Percentiles rank a stretch among this genome's conserved stretches.
phyloP scores from a whole-genome alignment of 129 eudicot species.

The Ambrosia artemisiifolia region DNA sequence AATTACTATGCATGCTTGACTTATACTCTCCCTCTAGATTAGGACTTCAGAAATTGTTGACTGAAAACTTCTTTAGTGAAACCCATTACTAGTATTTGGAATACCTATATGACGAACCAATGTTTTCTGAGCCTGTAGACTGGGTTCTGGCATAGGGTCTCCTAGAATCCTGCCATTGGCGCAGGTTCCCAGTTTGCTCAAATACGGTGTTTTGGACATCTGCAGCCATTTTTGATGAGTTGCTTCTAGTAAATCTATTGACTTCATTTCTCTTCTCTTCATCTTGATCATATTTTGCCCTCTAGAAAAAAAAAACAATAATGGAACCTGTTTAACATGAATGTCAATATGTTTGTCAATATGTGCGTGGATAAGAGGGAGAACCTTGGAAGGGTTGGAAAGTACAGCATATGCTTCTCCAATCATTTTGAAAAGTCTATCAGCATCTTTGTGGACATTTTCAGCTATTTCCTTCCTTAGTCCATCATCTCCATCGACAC shows the following conservation, averaged over 20 bases:
- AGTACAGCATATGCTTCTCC: slow-evolving; percentile 96
- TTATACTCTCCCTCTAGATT: slow-evolving; percentile 6
- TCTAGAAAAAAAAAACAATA: slow-evolving; percentile 37
- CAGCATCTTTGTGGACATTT: slow-evolving; percentile 84
- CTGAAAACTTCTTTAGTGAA: neutral
- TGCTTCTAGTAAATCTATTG: slow-evolving; percentile 39
- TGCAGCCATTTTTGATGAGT: slow-evolving; percentile 39
- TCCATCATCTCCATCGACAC: slow-evolving; percentile 82
- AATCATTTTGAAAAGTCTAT: slow-evolving; percentile 93
- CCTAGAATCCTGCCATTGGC: slow-evolving; percentile 52
- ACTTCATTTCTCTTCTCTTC: slow-evolving; percentile 65
- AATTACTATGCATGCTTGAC: slow-evolving; percentile 3
- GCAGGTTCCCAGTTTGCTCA: slow-evolving; percentile 45
- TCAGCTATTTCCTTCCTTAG: slow-evolving; percentile 82
- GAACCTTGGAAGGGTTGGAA: slow-evolving; percentile 79
- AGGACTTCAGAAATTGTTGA: neutral
- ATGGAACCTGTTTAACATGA: slow-evolving; percentile 22
- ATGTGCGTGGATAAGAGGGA: neutral
- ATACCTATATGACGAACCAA: slow-evolving; percentile 15
- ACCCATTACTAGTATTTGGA: slow-evolving; percentile 18
- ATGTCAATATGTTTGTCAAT: neutral
- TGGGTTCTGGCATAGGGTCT: slow-evolving; percentile 44
- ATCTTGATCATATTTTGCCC: slow-evolving; percentile 66
- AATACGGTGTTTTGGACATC: slow-evolving; percentile 45
- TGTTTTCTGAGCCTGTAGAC: slow-evolving; percentile 51